Percentiles rank a stretch among this genome's conserved stretches.
These are phyloP conservation scores for Filosporella fistucella DNA, from an alignment of 495 filamentous ascomycete genomes.

Conservation along the genomic window DNA sequence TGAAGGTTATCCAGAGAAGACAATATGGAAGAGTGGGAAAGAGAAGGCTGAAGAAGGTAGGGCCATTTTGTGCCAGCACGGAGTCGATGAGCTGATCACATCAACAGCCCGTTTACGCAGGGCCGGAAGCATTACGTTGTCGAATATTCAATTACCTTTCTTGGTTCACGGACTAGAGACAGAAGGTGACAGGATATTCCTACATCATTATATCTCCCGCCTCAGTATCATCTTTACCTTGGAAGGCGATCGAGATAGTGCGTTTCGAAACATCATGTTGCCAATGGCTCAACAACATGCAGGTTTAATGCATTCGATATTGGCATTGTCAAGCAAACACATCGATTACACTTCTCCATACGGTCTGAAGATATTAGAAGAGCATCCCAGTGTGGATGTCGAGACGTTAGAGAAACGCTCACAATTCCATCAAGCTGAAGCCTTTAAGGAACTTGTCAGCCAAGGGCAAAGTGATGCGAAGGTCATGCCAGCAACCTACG, in stretches of 20 bases:
- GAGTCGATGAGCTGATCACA: conserved; percentile 28
- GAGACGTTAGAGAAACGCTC: conserved; percentile 40
- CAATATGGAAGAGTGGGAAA: conserved; percentile 80
- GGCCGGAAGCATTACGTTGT: conserved; percentile 19
- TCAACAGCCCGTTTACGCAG: conserved; percentile 24
- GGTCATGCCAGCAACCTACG: conserved; percentile 62
- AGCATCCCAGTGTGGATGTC: conserved; percentile 34
- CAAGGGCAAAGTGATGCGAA: conserved; percentile 28
- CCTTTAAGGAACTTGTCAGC: conserved; percentile 48
- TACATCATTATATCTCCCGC: conserved; percentile 81
- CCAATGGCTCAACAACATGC: conserved; percentile 80
- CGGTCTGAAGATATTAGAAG: conserved; percentile 38
- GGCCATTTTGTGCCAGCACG: conserved; percentile 19
- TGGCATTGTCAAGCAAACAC: conserved; percentile 82
- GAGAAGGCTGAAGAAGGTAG: conserved; percentile 73
- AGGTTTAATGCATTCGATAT: conserved; percentile 88
- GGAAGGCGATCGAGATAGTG: conserved; percentile 80
- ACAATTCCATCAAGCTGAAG: conserved; percentile 55
- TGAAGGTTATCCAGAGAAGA: conserved; percentile 88
- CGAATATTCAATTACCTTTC: conserved; percentile 59
- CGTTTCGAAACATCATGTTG: conserved; percentile 83
- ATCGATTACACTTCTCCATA: conserved; percentile 53
- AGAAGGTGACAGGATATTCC: conserved; percentile 74
- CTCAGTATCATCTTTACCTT: conserved; percentile 78
- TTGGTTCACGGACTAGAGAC: conserved; percentile 87